These are phyloP conservation scores for Cornus controversa DNA, from an alignment of 148 eudicot genomes.

Conservation along the genomic window DNA sequence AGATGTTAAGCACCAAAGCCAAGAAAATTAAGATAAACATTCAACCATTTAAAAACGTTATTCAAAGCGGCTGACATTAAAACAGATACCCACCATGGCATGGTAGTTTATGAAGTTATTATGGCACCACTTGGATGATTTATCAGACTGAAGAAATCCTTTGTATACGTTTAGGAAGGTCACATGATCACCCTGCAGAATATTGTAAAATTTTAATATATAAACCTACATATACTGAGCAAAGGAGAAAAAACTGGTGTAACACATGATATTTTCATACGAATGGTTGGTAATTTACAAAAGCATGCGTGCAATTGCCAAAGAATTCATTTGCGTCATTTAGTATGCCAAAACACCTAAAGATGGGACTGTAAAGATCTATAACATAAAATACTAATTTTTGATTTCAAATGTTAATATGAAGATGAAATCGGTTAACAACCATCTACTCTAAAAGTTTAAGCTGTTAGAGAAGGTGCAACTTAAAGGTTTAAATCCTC, in stretches of 20 bases:
- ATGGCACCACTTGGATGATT: conserved; percentile 96
- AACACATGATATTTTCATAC: conserved; percentile 1
- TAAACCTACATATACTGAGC: not conserved
- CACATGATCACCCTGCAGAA: conserved; percentile 92
- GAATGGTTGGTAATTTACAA: conserved; percentile 1
- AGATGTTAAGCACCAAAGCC: not conserved
- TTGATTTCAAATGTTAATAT: not conserved
- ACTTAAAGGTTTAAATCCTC: no score
- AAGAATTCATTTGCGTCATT: not conserved
- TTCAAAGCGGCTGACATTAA: not conserved
- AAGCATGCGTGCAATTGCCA: not conserved
- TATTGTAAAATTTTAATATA: not conserved
- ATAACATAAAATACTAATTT: not conserved
- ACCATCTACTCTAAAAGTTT: no score
- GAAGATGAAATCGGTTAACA: no score
- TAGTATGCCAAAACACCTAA: not conserved
- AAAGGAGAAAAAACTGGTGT: not conserved
- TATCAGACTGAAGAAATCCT: conserved; percentile 79
- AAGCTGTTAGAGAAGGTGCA: no score
- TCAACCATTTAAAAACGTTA: not conserved
- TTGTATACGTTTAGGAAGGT: conserved; percentile 93
- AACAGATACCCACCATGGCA: conserved; percentile 73
- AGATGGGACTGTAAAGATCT: not conserved
- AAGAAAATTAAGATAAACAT: not conserved
- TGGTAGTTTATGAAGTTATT: conserved; percentile 87